A percentile compares a stretch with the other conserved stretches of the same genome.
Evolutionary conservation across 2,329 filamentous ascomycete species (phyloP).

Genomic region (Fusarium begoniae): DNA sequence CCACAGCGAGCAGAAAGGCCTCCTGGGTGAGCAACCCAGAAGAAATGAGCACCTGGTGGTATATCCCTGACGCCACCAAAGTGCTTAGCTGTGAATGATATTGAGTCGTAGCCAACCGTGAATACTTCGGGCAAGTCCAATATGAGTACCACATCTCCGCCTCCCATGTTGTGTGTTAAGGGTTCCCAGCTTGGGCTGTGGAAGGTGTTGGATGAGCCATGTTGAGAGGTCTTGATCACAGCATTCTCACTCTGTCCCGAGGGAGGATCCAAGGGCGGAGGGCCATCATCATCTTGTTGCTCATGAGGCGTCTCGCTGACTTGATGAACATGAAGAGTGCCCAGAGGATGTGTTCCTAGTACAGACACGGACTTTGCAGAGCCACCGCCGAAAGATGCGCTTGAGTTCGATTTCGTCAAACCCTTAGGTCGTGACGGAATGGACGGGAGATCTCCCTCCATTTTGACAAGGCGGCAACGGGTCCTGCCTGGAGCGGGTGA

Average conservation of each 20-base stretch:
- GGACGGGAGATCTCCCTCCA: slow-evolving; percentile 37
- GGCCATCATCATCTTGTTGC: slow-evolving; percentile 37
- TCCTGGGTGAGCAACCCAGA: slow-evolving; percentile 64
- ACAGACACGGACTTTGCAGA: slow-evolving; percentile 50
- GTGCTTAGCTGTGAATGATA: slow-evolving; percentile 57
- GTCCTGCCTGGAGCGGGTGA: background rate
- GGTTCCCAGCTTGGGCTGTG: slow-evolving; percentile 12
- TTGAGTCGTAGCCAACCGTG: slow-evolving; percentile 63
- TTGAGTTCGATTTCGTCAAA: slow-evolving; percentile 51
- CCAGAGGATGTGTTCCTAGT: slow-evolving; percentile 54
- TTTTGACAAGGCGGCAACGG: slow-evolving; percentile 12
- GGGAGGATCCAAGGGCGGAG: slow-evolving; percentile 46
- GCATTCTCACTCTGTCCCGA: background rate
- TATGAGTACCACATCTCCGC: slow-evolving; percentile 63
- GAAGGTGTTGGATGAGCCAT: slow-evolving; percentile 1
- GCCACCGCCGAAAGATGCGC: slow-evolving; percentile 32
- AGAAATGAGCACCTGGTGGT: slow-evolving; percentile 65
- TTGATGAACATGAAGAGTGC: slow-evolving; percentile 53
- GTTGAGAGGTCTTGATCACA: background rate
- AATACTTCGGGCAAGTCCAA: slow-evolving; percentile 61
- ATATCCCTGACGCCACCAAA: slow-evolving; percentile 66
- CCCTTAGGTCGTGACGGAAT: slow-evolving; percentile 34
- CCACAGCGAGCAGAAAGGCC: slow-evolving; percentile 62
- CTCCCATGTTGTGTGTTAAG: slow-evolving; percentile 44
- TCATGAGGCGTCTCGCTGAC: slow-evolving; percentile 24